A percentile compares a stretch with the other conserved stretches of the same genome.
phyloP scores from a whole-genome alignment of 2,329 filamentous ascomycete genomes.

The Sclerotinia nivalis region DNA sequence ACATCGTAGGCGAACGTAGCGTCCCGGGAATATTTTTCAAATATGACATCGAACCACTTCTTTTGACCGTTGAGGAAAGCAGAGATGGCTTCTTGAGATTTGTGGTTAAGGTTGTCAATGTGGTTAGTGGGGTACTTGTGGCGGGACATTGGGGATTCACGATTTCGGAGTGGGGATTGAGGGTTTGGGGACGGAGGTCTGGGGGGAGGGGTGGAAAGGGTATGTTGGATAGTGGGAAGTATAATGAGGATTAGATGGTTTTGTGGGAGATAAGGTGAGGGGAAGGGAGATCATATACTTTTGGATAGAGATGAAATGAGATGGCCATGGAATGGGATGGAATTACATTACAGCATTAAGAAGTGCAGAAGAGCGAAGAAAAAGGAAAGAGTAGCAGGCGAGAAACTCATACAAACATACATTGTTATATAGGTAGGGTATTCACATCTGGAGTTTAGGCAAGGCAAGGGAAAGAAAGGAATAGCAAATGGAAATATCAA shows the following conservation, averaged over 20 bases:
- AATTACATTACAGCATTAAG: neutral
- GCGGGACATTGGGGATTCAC: constrained; percentile 93
- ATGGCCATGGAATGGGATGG: neutral
- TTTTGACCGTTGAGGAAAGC: constrained; percentile 81
- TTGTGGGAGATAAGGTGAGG: neutral
- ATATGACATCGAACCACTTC: constrained; percentile 96
- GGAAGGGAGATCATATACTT: neutral
- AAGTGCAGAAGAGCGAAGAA: neutral
- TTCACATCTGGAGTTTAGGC: neutral
- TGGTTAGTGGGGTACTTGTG: constrained; percentile 86
- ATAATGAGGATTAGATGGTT: constrained; percentile 31
- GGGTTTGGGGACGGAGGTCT: constrained; percentile 50
- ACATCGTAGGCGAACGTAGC: constrained; percentile 64
- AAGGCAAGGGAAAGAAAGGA: neutral
- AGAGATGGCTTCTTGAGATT: constrained; percentile 74
- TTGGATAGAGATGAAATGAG: neutral
- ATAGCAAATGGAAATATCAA: neutral
- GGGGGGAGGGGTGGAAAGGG: constrained; percentile 42
- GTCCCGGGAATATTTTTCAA: constrained; percentile 97
- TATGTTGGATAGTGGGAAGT: constrained; percentile 41
- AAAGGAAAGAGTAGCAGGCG: neutral
- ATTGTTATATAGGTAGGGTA: neutral
- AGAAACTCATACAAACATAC: neutral
- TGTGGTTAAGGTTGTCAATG: constrained; percentile 82
- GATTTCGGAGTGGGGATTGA: constrained; percentile 71